Conservation (phyloP, 2,329 filamentous ascomycete species). For the Fusarium udum region DNA sequence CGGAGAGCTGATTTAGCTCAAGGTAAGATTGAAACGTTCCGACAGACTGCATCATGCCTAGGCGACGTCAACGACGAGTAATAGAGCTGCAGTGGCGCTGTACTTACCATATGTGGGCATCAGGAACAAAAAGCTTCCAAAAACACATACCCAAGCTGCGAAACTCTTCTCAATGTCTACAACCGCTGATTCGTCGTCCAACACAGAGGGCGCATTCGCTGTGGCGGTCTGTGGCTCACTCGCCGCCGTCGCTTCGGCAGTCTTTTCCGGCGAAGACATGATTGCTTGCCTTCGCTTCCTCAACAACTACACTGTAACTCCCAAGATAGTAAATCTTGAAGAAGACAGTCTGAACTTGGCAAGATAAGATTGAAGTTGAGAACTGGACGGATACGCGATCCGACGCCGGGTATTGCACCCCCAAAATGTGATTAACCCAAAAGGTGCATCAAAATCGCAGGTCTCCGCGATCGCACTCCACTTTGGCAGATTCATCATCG, state of each 20-base stretch:
- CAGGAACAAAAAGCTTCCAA: conserved; percentile 5
- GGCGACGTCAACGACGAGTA: background rate
- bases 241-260: background rate
- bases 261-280: background rate
- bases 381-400: background rate
- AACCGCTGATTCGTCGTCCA: background rate
- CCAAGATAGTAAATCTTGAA: fast-evolving
- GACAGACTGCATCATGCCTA: conserved; percentile 20
- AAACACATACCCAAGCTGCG: conserved; percentile 3
- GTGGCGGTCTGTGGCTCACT: background rate
- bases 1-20: conserved; percentile 4
- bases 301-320: too few relatives aligned
- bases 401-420: conserved; percentile 13
- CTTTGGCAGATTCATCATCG: background rate
- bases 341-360: fast-evolving
- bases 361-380: fast-evolving
- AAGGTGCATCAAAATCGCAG: background rate
- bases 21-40: conserved; percentile 16
- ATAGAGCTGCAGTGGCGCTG: too few relatives aligned
- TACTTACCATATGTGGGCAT: conserved; percentile 5
- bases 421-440: background rate
- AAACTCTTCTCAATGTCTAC: conserved; percentile 10
- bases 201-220: background rate
- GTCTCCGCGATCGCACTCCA: conserved; percentile 5
- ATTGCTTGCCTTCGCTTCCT: background rate